A percentile compares a stretch with the other conserved stretches of the same genome.
phyloP scores from a whole-genome alignment of 257 asterid species.

The Ballota nigra region DNA sequence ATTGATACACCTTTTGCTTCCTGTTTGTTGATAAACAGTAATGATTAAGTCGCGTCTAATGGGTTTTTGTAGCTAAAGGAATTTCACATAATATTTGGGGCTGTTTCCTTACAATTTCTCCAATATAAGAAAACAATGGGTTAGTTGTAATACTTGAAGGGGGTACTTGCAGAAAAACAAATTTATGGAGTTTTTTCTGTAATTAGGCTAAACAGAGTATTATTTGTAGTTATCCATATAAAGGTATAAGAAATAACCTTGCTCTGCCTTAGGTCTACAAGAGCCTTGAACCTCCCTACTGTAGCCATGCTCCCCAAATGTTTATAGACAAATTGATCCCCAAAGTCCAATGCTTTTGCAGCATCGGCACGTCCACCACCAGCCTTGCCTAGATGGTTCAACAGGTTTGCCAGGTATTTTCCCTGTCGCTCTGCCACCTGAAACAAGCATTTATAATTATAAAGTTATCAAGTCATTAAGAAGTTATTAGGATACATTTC shows the following conservation, averaged over 20 bases:
- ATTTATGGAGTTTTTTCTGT: background rate
- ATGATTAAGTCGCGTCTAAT: background rate
- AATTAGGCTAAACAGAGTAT: background rate
- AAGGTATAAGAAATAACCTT: constrained; percentile 45
- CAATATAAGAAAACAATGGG: no score
- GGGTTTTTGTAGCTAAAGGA: background rate
- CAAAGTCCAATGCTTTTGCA: constrained; percentile 52
- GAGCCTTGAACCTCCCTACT: constrained; percentile 88
- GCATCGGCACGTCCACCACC: constrained; percentile 79
- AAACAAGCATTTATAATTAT: constrained; percentile 11
- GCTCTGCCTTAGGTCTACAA: constrained; percentile 94
- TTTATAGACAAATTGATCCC: constrained; percentile 63
- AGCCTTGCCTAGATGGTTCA: constrained; percentile 62
- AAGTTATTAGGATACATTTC: background rate
- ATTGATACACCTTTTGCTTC: constrained; percentile 73
- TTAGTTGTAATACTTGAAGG: background rate
- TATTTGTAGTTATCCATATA: background rate
- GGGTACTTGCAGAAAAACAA: background rate
- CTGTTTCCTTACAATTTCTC: background rate
- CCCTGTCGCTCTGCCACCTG: constrained; percentile 99
- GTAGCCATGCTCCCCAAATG: constrained; percentile 99
- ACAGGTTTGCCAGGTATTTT: constrained; percentile 58
- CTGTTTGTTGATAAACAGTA: constrained; percentile 33
- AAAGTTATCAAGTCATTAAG: background rate
- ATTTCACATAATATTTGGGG: background rate